Evolutionary conservation across 805 yeast species (phyloP).

Genomic region (Kazachstania psychrophila): DNA sequence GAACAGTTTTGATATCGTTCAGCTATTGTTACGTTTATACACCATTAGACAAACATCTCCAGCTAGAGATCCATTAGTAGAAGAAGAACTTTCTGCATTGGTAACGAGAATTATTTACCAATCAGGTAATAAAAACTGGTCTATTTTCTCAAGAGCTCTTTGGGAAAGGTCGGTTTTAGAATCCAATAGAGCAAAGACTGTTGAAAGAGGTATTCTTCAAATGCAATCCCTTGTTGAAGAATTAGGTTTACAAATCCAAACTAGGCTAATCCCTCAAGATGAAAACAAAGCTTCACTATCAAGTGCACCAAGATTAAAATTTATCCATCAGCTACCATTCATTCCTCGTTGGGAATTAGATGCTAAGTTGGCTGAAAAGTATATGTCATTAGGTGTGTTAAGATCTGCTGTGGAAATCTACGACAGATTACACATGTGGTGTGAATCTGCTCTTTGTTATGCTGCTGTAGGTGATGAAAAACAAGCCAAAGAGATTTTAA

Average conservation of each 20-base stretch:
- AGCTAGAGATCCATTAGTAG: constrained; percentile 55
- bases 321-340: constrained; percentile 64
- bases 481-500: constrained; percentile 54
- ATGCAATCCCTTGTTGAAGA: constrained; percentile 89
- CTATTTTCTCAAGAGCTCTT: constrained; percentile 66
- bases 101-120: constrained; percentile 61
- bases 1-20: constrained; percentile 61
- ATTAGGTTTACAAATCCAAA: constrained; percentile 56
- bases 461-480: constrained; percentile 72
- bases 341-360: constrained; percentile 84
- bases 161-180: constrained; percentile 89
- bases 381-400: constrained; percentile 73
- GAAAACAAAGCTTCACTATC: constrained; percentile 21
- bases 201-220: constrained; percentile 89
- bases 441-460: constrained; percentile 83
- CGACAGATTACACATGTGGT: constrained; percentile 62
- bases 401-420: constrained; percentile 86
- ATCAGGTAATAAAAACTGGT: constrained; percentile 42
- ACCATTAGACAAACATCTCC: constrained; percentile 65
- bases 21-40: constrained; percentile 58
- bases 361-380: constrained; percentile 71
- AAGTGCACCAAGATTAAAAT: constrained; percentile 50
- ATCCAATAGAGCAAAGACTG: constrained; percentile 69
- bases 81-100: constrained; percentile 74
- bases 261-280: constrained; percentile 44